These are phyloP conservation scores for Macrotyloma uniflorum DNA, from an alignment of 306 rosid genomes.

Conservation along the genomic window DNA sequence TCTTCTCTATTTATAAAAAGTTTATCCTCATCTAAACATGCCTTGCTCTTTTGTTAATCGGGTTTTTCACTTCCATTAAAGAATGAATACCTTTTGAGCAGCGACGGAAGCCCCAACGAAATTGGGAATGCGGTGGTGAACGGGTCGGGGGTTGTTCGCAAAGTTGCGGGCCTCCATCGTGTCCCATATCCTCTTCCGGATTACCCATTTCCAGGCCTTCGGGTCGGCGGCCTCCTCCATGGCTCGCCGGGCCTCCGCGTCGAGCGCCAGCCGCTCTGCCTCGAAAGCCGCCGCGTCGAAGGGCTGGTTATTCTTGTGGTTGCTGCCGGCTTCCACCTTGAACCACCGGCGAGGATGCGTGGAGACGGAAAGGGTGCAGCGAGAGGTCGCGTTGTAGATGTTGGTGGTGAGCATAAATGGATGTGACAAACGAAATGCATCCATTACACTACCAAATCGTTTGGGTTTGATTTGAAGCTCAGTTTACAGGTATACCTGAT, in stretches of 20 bases:
- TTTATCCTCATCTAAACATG: neutral
- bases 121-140: conserved; percentile 94
- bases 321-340: conserved; percentile 36
- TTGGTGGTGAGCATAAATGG: conserved; percentile 28
- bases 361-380: conserved; percentile 20
- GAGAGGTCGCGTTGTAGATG: neutral
- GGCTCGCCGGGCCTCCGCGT: conserved; percentile 67
- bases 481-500: too few species aligned
- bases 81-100: conserved; percentile 50
- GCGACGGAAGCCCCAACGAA: conserved; percentile 79
- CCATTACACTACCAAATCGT: conserved; percentile 42
- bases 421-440: conserved; percentile 42
- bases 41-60: neutral
- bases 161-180: conserved; percentile 67
- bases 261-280: conserved; percentile 72
- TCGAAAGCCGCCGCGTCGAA: conserved; percentile 82
- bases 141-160: conserved; percentile 81
- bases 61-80: neutral
- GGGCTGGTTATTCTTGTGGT: conserved; percentile 7
- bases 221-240: conserved; percentile 74
- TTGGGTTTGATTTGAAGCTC: neutral
- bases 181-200: conserved; percentile 89
- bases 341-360: conserved; percentile 21
- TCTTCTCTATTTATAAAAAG: too few species aligned
- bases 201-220: conserved; percentile 94